Base-by-base conservation (phyloP, 768 basidiomycete species). In the Lyophyllum shimeji region DNA sequence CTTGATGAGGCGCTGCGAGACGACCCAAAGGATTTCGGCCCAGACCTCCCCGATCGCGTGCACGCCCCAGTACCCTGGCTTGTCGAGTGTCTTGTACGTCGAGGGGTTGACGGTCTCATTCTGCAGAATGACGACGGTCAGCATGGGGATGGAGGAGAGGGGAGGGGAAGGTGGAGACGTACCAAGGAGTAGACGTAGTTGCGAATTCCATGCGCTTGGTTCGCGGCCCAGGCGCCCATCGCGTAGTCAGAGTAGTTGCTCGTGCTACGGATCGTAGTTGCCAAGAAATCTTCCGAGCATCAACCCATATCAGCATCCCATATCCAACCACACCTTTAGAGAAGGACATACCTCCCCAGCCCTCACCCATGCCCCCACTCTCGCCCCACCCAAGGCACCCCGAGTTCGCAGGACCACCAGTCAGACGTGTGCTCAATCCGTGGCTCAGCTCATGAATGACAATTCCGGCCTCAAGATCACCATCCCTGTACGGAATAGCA, bases 151-250 rank as follows among this genome's bases (percentile, higher is more conserved):
- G 15, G 37, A 51, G 8, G 33, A 27, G 52, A 5, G 9, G 29
- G 8, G 17, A 37, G 15, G 34, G 34, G 3, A 6, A 25, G 39
- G 29, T 53, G 20, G 44, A 27, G 34, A 71, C 77, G 17, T 59
- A 83, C 82, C 59, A 84, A 63, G 37, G 93, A 93, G 78, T 98
- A 98, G 9, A 79, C 71, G 73, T 84, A 98, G 77, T 95, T 94
- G 50, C 96, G 78, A 67, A 98, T 97, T 40, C 95, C 96, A 0
- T 56, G 67, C 0, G 59, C 75, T 29, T 77, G 73, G 73, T 95
- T 95, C 12, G 93, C 86, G 47, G 95, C 95, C 96, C 96, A 99
- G 7, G 90, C 81, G 46, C 96, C 96, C 95, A 98, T 97, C 1
- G 88, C 74, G 63, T 85, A 95, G 68, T 94, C 89, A 2, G 81